Evolutionary conservation across 1,284 basidiomycete species (phyloP), one percentile per base, ranked within the genome.

Genomic region (Heimioporus retisporus): DNA sequence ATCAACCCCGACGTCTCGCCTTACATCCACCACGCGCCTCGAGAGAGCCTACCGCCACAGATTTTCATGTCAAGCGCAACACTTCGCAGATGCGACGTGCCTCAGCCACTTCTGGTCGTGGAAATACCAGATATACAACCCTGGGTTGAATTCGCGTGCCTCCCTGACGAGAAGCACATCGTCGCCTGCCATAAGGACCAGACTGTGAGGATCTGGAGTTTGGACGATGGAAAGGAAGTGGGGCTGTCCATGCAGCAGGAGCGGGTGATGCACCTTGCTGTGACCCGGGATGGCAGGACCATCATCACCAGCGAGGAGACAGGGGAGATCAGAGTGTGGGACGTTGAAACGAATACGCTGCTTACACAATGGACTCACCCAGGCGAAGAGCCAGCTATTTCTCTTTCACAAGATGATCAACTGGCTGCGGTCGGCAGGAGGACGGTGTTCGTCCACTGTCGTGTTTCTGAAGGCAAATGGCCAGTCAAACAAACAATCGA

Each of bases 391-490:
- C 21, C 50, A 10, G 10, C 3, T 3, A n/a, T 71, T 21, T 43
- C 69, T 8, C 44, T 69, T 51, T 71, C 70, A 1, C 59, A 55
- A 25, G 61, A 71, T 44, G 61, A 35, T 53, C 59, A 19, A n/a
- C 25, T 64, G 11, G 14, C 61, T 19, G 65, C 57, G 25, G 14
- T 56, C 28, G 65, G 60, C n/a, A 2, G 1, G 13, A 13, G 19
- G 46, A 23, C 3, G 2, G 44, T 67, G 23, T 2, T 8, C 3
- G 25, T 71, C 16, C 46, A 40, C n/a, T n/a, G n/a, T 5, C 55
- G 57, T 21, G 51, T 21, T 31, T 10, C 59, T 21, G 18, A 64
- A 25, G 63, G 64, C 3, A 23, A 11, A 7, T 63, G 61, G 56
- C 53, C 21, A 11, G 19, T 54, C 51, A 23, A 28, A 0, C 28